Conservation (phyloP, 345 rosid genomes). For the Mercurialis annua region DNA sequence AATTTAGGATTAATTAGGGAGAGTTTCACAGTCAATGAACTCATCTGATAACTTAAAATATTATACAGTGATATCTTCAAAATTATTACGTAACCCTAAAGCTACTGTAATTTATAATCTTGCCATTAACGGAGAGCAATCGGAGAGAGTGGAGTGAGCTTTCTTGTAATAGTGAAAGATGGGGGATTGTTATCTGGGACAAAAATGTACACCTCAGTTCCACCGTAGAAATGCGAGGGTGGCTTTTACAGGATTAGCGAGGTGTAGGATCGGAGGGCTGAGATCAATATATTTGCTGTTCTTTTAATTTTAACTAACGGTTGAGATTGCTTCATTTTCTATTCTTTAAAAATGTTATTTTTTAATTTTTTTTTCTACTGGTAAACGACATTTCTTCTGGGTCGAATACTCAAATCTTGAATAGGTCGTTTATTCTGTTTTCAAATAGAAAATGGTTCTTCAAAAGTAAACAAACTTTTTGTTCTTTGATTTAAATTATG, state of each 20-base stretch:
- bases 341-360: too few species aligned
- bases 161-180: constrained; percentile 9
- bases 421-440: too few species aligned
- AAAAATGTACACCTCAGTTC: not conserved
- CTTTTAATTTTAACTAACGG: too few species aligned
- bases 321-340: not conserved
- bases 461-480: too few species aligned
- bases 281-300: not conserved
- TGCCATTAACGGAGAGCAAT: constrained; percentile 4
- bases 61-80: not conserved
- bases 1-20: constrained; percentile 24
- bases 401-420: too few species aligned
- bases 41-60: constrained; percentile 38
- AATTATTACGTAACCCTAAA: not conserved
- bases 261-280: not conserved
- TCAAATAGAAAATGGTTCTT: too few species aligned
- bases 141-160: not conserved
- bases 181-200: constrained; percentile 24
- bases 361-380: too few species aligned
- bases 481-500: too few species aligned
- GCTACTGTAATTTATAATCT: not conserved
- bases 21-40: constrained; percentile 48
- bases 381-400: too few species aligned
- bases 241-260: constrained; percentile 11
- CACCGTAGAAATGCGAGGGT: constrained; percentile 2